phyloP scores from a whole-genome alignment of 495 filamentous ascomycete genomes.

The Trichodelitschia bisporula region DNA sequence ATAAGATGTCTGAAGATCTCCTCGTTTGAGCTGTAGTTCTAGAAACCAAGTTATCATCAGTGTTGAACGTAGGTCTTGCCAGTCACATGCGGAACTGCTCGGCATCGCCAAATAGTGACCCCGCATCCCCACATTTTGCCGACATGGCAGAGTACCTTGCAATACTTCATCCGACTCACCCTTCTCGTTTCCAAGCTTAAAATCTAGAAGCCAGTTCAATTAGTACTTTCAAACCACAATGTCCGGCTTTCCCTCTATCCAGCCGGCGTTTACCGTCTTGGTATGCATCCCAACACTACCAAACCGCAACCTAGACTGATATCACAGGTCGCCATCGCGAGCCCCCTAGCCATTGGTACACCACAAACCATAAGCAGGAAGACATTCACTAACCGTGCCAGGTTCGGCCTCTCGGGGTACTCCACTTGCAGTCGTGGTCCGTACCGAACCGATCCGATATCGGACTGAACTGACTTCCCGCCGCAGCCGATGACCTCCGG shows the following conservation, averaged over 20 bases:
- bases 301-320: neutral
- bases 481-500: slow-evolving; percentile 1
- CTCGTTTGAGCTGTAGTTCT: no score
- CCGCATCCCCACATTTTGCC: no score
- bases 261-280: slow-evolving; percentile 2
- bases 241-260: slow-evolving; percentile 3
- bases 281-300: neutral
- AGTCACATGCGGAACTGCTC: no score
- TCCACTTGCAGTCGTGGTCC: neutral
- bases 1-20: no score
- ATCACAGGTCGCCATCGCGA: neutral
- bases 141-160: no score
- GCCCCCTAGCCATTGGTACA: neutral
- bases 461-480: neutral
- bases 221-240: no score
- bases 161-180: no score
- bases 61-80: no score
- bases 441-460: neutral
- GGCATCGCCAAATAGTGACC: no score
- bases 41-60: no score
- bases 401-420: neutral
- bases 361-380: neutral
- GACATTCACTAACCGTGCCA: neutral
- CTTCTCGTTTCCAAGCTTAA: no score
- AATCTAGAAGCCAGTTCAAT: no score